phyloP scores from a whole-genome alignment of 345 rosid genomes.

The Pugionium cornutum region DNA sequence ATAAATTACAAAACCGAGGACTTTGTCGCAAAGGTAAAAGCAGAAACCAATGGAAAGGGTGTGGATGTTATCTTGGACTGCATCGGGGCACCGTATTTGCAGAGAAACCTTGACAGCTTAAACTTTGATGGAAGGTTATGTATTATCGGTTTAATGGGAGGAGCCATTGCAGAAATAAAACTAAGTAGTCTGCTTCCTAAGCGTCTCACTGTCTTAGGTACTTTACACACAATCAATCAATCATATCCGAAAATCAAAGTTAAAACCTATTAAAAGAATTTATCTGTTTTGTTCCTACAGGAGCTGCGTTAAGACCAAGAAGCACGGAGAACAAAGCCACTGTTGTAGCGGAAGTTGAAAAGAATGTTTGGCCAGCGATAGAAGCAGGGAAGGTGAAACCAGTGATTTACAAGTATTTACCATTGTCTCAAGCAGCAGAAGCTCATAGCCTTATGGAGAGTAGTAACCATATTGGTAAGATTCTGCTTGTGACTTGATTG shows the following conservation, averaged over 20 bases:
- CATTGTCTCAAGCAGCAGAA: constrained; percentile 63
- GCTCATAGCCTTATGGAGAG: constrained; percentile 80
- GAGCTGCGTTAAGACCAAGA: constrained; percentile 77
- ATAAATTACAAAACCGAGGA: constrained; percentile 91
- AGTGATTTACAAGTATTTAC: constrained; percentile 54
- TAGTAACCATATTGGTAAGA: constrained; percentile 76
- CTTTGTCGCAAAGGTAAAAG: constrained; percentile 77
- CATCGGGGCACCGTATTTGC: constrained; percentile 79
- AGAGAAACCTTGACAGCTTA: constrained; percentile 75
- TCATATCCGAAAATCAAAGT: background rate
- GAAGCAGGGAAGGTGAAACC: constrained; percentile 73
- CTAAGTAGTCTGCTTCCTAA: constrained; percentile 57
- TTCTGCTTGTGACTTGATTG: constrained; percentile 57
- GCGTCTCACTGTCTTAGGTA: constrained; percentile 92
- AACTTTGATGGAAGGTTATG: constrained; percentile 83
- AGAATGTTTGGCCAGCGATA: constrained; percentile 84
- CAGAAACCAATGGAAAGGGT: constrained; percentile 89
- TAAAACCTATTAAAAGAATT: background rate
- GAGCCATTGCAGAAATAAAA: constrained; percentile 62
- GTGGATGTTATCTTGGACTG: constrained; percentile 85
- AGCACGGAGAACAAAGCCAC: constrained; percentile 65
- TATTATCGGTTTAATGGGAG: constrained; percentile 71
- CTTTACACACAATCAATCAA: constrained; percentile 3
- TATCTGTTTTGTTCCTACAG: constrained; percentile 41
- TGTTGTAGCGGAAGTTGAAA: constrained; percentile 73